These are phyloP conservation scores for Priceomyces carsonii DNA, from an alignment of 805 yeast genomes.

Conservation along the genomic window DNA sequence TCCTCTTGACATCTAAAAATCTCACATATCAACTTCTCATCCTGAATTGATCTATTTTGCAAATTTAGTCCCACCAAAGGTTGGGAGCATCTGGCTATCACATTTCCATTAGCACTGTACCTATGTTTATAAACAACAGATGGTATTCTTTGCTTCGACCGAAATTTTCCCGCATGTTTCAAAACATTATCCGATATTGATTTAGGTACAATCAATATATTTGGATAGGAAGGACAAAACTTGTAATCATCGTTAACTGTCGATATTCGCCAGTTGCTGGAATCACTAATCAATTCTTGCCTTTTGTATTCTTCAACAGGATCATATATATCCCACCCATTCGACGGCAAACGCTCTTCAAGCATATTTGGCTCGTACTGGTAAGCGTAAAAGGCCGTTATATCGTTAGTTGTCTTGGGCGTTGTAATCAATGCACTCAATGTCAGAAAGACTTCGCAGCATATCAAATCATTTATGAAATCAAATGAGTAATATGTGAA, in stretches of 20 bases:
- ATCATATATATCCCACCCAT: conserved; percentile 76
- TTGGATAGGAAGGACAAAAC: conserved; percentile 78
- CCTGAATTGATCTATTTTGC: conserved; percentile 86
- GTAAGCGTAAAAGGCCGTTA: conserved; percentile 67
- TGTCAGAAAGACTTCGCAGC: conserved; percentile 72
- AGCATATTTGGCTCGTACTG: conserved; percentile 72
- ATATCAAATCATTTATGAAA: conserved; percentile 56
- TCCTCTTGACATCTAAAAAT: conserved; percentile 61
- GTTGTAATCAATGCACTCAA: conserved; percentile 65
- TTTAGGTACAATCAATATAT: conserved; percentile 66
- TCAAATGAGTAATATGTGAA: conserved; percentile 80
- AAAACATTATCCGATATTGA: conserved; percentile 78
- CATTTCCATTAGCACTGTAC: conserved; percentile 56
- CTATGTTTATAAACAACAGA: conserved; percentile 74
- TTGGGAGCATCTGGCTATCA: conserved; percentile 88
- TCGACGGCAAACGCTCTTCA: conserved; percentile 49
- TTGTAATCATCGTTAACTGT: conserved; percentile 61
- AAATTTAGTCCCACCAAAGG: conserved; percentile 85
- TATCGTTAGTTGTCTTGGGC: conserved; percentile 47
- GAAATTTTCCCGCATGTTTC: conserved; percentile 77
- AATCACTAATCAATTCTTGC: conserved; percentile 55
- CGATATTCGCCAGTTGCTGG: conserved; percentile 68
- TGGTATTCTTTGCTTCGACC: conserved; percentile 87
- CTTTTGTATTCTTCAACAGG: conserved; percentile 66
- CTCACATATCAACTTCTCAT: conserved; percentile 77